Evolutionary conservation across 768 basidiomycete genomes (phyloP).

Genomic region (Termitomyces sp.): DNA sequence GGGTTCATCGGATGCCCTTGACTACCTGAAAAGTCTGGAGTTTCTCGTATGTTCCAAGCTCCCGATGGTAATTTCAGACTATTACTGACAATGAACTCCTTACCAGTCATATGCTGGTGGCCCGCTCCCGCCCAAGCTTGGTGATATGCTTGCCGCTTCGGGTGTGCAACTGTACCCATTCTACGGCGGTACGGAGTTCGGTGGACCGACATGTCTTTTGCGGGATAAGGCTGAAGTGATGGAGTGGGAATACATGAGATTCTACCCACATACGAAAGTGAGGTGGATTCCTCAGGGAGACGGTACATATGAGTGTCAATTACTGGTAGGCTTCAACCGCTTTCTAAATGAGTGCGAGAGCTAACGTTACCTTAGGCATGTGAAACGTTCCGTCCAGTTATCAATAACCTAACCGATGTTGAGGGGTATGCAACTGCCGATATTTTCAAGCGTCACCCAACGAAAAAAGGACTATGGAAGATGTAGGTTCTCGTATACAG

Average conservation of each 20-base stretch:
- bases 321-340: conserved; percentile 26
- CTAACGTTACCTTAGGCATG: conserved; percentile 18
- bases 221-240: conserved; percentile 19
- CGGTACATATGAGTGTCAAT: conserved; percentile 35
- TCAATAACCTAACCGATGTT: conserved; percentile 33
- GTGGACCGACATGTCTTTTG: conserved; percentile 13
- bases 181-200: conserved; percentile 32
- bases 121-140: conserved; percentile 28
- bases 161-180: conserved; percentile 26
- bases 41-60: conserved; percentile 13
- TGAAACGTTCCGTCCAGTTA: conserved; percentile 23
- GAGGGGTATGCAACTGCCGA: conserved; percentile 38
- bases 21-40: too few species aligned
- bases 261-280: conserved; percentile 21
- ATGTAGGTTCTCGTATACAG: conserved; percentile 23
- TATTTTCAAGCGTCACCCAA: conserved; percentile 34
- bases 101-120: conserved; percentile 29
- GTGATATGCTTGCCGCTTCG: conserved; percentile 23
- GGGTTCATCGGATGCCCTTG: conserved; percentile 19
- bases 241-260: conserved; percentile 34
- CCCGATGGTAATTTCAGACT: not conserved
- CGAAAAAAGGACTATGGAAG: conserved; percentile 33
- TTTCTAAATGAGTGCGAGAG: not conserved
- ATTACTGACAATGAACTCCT: not conserved
- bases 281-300: conserved; percentile 35